Base-by-base conservation (phyloP, 176 grass and related monocot genomes). In the Saccharum spontaneum region DNA sequence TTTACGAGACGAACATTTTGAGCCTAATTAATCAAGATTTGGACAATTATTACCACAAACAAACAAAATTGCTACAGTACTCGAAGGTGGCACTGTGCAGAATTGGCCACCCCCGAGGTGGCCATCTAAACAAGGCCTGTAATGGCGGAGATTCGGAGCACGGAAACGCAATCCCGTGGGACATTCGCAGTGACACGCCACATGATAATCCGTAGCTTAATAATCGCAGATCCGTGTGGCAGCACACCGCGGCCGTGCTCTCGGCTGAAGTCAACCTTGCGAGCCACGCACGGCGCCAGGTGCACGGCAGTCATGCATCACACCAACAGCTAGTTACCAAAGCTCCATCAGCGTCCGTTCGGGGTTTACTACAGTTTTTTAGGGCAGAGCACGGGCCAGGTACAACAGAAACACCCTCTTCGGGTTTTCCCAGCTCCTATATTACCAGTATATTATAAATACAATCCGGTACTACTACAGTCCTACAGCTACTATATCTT, bases 381-480 rank as follows among this genome's bases (percentile, higher is more conserved):
- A 12, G n/a, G 14, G 36, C 49, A 40, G 40, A 74, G 57, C 50
- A 30, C 10, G 37, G 60, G 60, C 59, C 55, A 77, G 74, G 39
- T 84, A 80, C 61, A 72, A 74, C 74, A 83, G 38, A 62, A 74
- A 74, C 69, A 48, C 24, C 52, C 61, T 80, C 84, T 84, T 84
- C 24, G 80, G 75, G 79, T 46, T 78, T 59, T 79, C 52, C 46
- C 71, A 71, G 44, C 37, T 61, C 10, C 30, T n/a, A 64, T 11
- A 23, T 0, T 0, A 33, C 41, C 2, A 54, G 71, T 66, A 63
- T 1, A 54, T 71, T 66, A 63, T 77, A 79, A 62, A 61, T 69
- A 87, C 68, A 90, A 40, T 52, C 46, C 46, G 36, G 79, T 9
- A 39, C 3, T 36, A 2, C 30, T 67, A 15, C 30, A 66, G 14